Base-by-base conservation (phyloP, 2,329 filamentous ascomycete genomes). In the Rasamsonia emersonii region DNA sequence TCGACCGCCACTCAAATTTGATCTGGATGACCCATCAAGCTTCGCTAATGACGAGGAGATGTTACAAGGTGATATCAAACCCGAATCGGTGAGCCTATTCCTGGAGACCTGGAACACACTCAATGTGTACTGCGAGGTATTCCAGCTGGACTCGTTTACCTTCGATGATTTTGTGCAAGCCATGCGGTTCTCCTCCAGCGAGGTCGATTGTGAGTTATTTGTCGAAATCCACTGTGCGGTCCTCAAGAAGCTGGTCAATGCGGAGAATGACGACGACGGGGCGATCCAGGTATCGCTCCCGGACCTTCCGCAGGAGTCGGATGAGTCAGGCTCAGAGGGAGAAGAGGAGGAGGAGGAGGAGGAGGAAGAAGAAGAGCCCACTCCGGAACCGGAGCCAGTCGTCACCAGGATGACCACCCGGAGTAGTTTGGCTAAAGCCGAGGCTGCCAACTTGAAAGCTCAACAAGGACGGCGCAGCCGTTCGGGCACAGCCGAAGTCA, bases 71-170 rank as follows among this genome's bases (percentile, higher is more conserved):
- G 45, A 52, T 23, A 77, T 96, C 33, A 64, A 79, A 13, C 91
- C 89, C 76, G 77, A 82, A 46, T 89, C 86, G 3, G 75, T 95
- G n/a, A 86, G 88, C 0, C 72, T 77, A 2, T 65, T 96, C 10
- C 63, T 98, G 15, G 89, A 95, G 59, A 85, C 84, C 0, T 98
- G 91, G 91, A 86, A 95, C 47, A 95, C 88, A 0, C 70, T 98
- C 19, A 98, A 95, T 49, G 89, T 98, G n/a, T 95, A 95, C 53
- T 93, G 86, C 51, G 86, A 94, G 50, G 81, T 95, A 11, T 93
- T 93, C 52, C 77, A 85, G 50, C 70, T 98, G 16, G 91, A 98
- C 57, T 96, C 89, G 0, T 98, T 98, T 53, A 96, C 89, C 0
- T 93, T 96, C 49, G 91, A 98, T 54, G 91, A 98, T 56, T 96